phyloP scores from a whole-genome alignment of 768 basidiomycete species.

The Pholiota microspora region DNA sequence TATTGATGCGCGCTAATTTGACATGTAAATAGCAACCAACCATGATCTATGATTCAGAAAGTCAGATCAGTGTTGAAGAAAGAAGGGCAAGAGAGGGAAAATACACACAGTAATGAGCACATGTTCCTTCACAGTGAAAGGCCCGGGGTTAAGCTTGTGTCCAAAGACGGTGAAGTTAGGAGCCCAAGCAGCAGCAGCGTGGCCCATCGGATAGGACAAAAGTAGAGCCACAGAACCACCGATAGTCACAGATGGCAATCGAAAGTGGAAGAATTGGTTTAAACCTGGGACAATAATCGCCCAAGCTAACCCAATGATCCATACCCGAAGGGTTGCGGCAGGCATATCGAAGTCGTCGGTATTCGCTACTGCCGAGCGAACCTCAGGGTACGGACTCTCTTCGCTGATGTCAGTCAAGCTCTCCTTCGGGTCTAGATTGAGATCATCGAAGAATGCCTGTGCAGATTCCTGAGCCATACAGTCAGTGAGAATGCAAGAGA shows the following conservation, averaged over 20 bases:
- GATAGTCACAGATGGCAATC: slow-evolving; percentile 37
- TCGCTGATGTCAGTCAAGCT: slow-evolving; percentile 40
- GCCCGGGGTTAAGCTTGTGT: slow-evolving; percentile 67
- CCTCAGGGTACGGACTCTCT: slow-evolving; percentile 75
- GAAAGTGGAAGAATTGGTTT: slow-evolving; percentile 57
- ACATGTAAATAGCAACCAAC: slow-evolving; percentile 27
- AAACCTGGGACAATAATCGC: slow-evolving; percentile 55
- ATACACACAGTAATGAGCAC: slow-evolving; percentile 51
- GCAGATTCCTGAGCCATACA: slow-evolving; percentile 11
- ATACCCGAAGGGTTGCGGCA: slow-evolving; percentile 46
- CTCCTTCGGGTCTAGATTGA: slow-evolving; percentile 39
- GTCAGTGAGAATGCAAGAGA: no score
- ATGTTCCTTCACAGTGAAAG: slow-evolving; percentile 76
- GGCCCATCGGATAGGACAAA: slow-evolving; percentile 69
- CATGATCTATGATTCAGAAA: slow-evolving; percentile 28
- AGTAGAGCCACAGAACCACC: slow-evolving; percentile 63
- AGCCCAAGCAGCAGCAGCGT: slow-evolving; percentile 48
- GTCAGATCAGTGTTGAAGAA: background rate
- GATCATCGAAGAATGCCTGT: slow-evolving; percentile 42
- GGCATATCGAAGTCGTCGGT: slow-evolving; percentile 62
- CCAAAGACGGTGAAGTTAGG: slow-evolving; percentile 60
- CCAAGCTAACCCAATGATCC: slow-evolving; percentile 54
- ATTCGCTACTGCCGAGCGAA: slow-evolving; percentile 66
- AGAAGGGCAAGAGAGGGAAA: background rate
- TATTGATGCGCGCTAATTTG: slow-evolving; percentile 7